Conservation (phyloP, 1,139 yeast species). For the Nakaseomyces sp. region DNA sequence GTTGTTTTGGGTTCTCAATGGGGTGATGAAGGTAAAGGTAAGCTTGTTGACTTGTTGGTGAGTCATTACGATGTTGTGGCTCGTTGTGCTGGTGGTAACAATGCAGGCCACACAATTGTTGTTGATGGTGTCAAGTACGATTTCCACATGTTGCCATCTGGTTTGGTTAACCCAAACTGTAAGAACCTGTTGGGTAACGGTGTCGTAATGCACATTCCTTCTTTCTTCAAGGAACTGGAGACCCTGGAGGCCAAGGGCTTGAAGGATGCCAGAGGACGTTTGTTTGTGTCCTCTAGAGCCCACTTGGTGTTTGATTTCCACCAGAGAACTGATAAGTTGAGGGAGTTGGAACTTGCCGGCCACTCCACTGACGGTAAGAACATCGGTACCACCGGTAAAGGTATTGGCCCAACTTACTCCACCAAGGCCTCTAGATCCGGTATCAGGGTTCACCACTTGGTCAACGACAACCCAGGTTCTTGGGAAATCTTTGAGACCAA, state of each 20-base stretch:
- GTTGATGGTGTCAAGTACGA: slow-evolving; percentile 83
- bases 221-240: slow-evolving; percentile 80
- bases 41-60: slow-evolving; percentile 86
- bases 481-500: slow-evolving; percentile 86
- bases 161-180: slow-evolving; percentile 88
- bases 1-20: slow-evolving; percentile 97
- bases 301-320: slow-evolving; percentile 97
- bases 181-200: slow-evolving; percentile 89
- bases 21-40: slow-evolving; percentile 99
- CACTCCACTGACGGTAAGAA: slow-evolving; percentile 61
- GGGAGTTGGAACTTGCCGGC: slow-evolving; percentile 79
- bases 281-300: slow-evolving; percentile 86
- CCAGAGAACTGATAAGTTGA: slow-evolving; percentile 89
- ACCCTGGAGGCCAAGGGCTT: slow-evolving; percentile 75
- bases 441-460: slow-evolving; percentile 90
- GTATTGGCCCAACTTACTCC: slow-evolving; percentile 97
- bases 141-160: slow-evolving; percentile 98
- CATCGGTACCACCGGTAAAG: slow-evolving; percentile 98
- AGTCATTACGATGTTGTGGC: slow-evolving; percentile 95
- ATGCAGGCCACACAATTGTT: slow-evolving; percentile 98
- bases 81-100: slow-evolving; percentile 98
- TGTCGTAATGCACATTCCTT: slow-evolving; percentile 91
- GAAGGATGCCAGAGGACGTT: slow-evolving; percentile 58
- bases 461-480: slow-evolving; percentile 78
- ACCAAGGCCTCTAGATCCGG: slow-evolving; percentile 97